These are phyloP conservation scores for Halophytophthora polymorphica DNA, from an alignment of 352 stramenopile species.

Conservation along the genomic window DNA sequence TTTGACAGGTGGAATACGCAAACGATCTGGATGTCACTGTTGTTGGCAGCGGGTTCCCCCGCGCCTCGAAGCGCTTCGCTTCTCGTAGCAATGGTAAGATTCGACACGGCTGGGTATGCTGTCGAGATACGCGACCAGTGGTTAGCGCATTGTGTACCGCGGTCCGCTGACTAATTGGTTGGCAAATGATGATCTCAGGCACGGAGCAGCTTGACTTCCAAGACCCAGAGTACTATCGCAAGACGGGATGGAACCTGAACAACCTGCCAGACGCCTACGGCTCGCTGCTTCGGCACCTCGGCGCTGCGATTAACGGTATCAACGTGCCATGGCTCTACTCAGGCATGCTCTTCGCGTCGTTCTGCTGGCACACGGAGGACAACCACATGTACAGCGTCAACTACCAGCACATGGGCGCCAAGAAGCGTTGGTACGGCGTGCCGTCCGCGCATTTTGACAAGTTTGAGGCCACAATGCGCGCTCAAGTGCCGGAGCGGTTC, in stretches of 20 bases:
- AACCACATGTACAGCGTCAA: constrained; percentile 99
- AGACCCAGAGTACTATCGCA: constrained; percentile 67
- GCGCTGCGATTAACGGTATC: constrained; percentile 94
- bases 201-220: constrained; percentile 53
- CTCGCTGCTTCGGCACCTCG: constrained; percentile 92
- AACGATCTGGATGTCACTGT: constrained; percentile 85
- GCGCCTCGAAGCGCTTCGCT: constrained; percentile 29
- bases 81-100: constrained; percentile 35
- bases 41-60: constrained; percentile 81
- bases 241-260: constrained; percentile 97
- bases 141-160: not conserved
- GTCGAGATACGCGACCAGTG: too few species aligned
- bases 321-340: constrained; percentile 99
- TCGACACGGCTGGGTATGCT: too few species aligned
- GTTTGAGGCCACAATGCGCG: constrained; percentile 52
- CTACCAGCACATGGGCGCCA: constrained; percentile 95
- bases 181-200: constrained; percentile 3
- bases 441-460: constrained; percentile 45
- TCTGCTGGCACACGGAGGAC: constrained; percentile 99
- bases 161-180: not conserved
- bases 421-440: constrained; percentile 96
- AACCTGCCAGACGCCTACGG: constrained; percentile 93
- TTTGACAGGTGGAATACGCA: constrained; percentile 81
- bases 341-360: constrained; percentile 97
- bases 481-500: constrained; percentile 60